Percentiles rank a stretch among this genome's conserved stretches.
Evolutionary conservation across 495 filamentous ascomycete species (phyloP).

Genomic region (Penicillium flavigenum): DNA sequence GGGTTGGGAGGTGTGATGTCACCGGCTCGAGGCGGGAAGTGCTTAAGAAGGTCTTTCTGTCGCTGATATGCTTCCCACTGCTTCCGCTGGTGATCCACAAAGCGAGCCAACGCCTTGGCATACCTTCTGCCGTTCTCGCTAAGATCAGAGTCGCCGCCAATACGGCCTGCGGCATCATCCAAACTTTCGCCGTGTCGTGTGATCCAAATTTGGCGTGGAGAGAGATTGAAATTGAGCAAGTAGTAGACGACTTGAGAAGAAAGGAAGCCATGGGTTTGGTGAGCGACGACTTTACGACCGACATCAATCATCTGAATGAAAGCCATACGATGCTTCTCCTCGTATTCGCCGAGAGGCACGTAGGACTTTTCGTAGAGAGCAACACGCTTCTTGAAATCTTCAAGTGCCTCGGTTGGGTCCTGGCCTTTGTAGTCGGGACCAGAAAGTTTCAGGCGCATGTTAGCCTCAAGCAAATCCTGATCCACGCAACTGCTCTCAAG

Average conservation of each 20-base stretch:
- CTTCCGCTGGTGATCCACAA: constrained; percentile 71
- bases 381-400: constrained; percentile 93
- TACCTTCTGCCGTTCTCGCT: constrained; percentile 73
- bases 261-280: constrained; percentile 87
- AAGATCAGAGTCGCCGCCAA: constrained; percentile 82
- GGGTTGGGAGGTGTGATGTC: constrained; percentile 95
- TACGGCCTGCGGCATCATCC: constrained; percentile 76
- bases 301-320: constrained; percentile 98
- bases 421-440: constrained; percentile 95
- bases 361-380: constrained; percentile 91
- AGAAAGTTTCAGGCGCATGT: constrained; percentile 97
- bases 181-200: constrained; percentile 85
- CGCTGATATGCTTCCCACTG: constrained; percentile 77
- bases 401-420: constrained; percentile 77
- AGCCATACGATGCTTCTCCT: constrained; percentile 83
- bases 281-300: constrained; percentile 86
- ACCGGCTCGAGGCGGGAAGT: constrained; percentile 81
- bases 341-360: constrained; percentile 84
- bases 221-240: constrained; percentile 91
- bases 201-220: constrained; percentile 96
- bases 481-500: constrained; percentile 93
- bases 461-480: constrained; percentile 77
- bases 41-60: constrained; percentile 63
- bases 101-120: constrained; percentile 67
- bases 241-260: constrained; percentile 89